phyloP scores from a whole-genome alignment of 2,329 filamentous ascomycete species.

The Aspergillus sojae region DNA sequence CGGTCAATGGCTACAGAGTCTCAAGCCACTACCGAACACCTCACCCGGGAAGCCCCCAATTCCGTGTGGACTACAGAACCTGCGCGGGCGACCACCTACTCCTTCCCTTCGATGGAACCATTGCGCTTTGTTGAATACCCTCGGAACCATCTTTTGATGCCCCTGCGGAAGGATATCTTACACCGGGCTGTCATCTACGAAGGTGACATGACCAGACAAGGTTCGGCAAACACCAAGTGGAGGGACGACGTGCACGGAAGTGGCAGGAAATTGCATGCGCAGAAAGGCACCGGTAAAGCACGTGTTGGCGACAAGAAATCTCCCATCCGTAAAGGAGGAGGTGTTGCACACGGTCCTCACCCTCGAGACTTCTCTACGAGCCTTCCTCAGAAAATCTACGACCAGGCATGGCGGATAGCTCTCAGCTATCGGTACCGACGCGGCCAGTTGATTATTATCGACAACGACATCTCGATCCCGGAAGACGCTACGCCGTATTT shows the following conservation, averaged over 20 bases:
- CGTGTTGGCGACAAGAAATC: constrained; percentile 80
- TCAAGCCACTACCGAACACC: constrained; percentile 30
- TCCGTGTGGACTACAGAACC: constrained; percentile 52
- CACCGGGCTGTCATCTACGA: constrained; percentile 92
- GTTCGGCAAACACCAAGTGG: constrained; percentile 81
- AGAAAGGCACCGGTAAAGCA: constrained; percentile 83
- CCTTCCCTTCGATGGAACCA: constrained; percentile 87
- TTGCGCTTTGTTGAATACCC: constrained; percentile 76
- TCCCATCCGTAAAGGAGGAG: constrained; percentile 80
- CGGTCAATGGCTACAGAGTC: constrained; percentile 55
- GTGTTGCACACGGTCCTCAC: constrained; percentile 86
- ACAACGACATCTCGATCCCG: constrained; percentile 72
- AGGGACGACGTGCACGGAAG: constrained; percentile 83
- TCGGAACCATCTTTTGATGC: constrained; percentile 79
- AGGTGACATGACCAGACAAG: constrained; percentile 83
- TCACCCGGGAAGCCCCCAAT: constrained; percentile 30
- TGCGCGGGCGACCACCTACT: constrained; percentile 83
- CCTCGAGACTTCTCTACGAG: constrained; percentile 86
- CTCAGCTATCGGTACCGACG: constrained; percentile 86
- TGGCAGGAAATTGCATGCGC: constrained; percentile 75
- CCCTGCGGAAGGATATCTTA: constrained; percentile 85
- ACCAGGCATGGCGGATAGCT: constrained; percentile 91
- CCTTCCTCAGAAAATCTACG: constrained; percentile 87
- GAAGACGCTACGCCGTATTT: constrained; percentile 57
- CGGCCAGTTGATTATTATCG: constrained; percentile 84